Conservation (phyloP, 176 grass and related monocot genomes). For the Echinochloa phyllopogon region DNA sequence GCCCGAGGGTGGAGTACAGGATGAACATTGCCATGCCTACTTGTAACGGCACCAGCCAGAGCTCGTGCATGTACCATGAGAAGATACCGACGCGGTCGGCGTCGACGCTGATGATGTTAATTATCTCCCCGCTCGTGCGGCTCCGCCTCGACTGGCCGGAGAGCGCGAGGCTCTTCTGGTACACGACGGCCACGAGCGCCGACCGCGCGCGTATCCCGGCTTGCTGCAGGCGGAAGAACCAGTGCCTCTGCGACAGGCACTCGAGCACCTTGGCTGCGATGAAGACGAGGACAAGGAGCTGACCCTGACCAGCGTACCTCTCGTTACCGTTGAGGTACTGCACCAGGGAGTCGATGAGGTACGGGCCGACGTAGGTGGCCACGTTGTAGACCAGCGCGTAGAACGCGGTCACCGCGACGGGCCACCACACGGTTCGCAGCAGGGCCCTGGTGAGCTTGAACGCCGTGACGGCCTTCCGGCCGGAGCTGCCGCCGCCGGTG, state of each 20-base stretch:
- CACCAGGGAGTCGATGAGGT: constrained; percentile 21
- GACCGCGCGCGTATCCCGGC: constrained; percentile 41
- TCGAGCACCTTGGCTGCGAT: constrained; percentile 65
- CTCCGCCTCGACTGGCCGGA: constrained; percentile 20
- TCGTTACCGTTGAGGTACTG: constrained; percentile 20
- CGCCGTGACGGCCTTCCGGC: constrained; percentile 49
- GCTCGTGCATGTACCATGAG: constrained; percentile 73
- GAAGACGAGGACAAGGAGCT: constrained; percentile 63
- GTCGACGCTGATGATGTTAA: constrained; percentile 78
- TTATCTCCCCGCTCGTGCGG: constrained; percentile 51
- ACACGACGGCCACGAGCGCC: constrained; percentile 19
- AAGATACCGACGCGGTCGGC: constrained; percentile 52
- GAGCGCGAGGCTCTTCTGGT: constrained; percentile 22
- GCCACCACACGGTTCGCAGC: constrained; percentile 58
- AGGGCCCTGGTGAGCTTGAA: constrained; percentile 71
- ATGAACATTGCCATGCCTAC: constrained; percentile 70
- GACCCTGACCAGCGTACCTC: constrained; percentile 39
- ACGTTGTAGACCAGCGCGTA: constrained; percentile 63
- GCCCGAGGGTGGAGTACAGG: constrained; percentile 66
- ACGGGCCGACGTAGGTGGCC: constrained; percentile 71
- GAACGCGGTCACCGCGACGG: constrained; percentile 66
- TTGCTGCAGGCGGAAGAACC: constrained; percentile 65
- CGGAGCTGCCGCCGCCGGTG: constrained; percentile 1
- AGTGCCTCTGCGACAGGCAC: constrained; percentile 64
- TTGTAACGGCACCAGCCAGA: constrained; percentile 78